Conservation (phyloP, 2,329 filamentous ascomycete species). For the Aspergillus hortae region DNA sequence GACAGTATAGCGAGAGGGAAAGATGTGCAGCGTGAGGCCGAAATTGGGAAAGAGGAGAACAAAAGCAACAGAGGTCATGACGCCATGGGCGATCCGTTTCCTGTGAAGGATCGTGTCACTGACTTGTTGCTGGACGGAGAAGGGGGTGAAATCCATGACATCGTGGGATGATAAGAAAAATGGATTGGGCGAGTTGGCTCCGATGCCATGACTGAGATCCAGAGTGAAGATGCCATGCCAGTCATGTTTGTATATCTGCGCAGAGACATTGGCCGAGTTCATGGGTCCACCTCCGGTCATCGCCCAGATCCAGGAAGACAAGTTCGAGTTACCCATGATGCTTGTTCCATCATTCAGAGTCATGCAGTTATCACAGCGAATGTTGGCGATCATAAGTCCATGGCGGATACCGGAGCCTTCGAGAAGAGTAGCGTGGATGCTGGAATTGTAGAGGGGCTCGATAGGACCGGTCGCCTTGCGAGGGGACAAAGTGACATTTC, state of each 20-base stretch:
- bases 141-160: conserved; percentile 5
- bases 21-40: conserved; percentile 31
- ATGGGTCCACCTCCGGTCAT: conserved; percentile 43
- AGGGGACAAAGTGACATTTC: conserved; percentile 61
- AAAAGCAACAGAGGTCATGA: conserved; percentile 28
- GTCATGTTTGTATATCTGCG: conserved; percentile 46
- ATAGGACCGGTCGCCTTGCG: conserved; percentile 48
- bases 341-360: conserved; percentile 14
- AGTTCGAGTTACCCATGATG: conserved; percentile 16
- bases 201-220: conserved; percentile 48
- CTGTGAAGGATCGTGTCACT: conserved; percentile 14
- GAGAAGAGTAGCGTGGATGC: conserved; percentile 51
- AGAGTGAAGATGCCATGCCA: conserved; percentile 42
- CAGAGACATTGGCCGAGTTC: conserved; percentile 44
- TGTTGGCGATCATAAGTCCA: conserved; percentile 58
- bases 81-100: conserved; percentile 11
- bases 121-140: conserved; percentile 11
- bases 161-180: conserved; percentile 16
- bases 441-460: conserved; percentile 46
- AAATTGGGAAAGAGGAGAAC: conserved; percentile 39
- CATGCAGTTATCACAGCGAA: conserved; percentile 38
- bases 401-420: conserved; percentile 55
- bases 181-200: conserved; percentile 41
- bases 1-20: conserved; percentile 40
- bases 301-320: conserved; percentile 25